Evolutionary conservation across 805 yeast species (phyloP).

Genomic region (Wickerhamia fluorescens): DNA sequence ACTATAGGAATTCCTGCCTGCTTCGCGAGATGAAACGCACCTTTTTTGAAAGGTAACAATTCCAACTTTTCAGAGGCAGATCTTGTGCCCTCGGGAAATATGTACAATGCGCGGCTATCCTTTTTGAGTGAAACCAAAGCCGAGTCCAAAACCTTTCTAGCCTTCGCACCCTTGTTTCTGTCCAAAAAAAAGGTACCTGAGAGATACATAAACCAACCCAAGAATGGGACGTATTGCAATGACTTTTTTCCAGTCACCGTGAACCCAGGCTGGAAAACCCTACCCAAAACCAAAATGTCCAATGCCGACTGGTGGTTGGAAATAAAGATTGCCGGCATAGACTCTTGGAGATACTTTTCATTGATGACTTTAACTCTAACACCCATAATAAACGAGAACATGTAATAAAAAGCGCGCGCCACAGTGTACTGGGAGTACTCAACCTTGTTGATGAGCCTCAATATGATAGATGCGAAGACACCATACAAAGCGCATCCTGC

Average conservation of each 20-base stretch:
- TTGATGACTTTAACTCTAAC: conserved; percentile 63
- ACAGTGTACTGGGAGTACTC: conserved; percentile 84
- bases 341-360: conserved; percentile 44
- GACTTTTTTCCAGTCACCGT: conserved; percentile 89
- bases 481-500: conserved; percentile 67
- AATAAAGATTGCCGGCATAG: conserved; percentile 67
- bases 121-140: conserved; percentile 60
- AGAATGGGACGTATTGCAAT: conserved; percentile 74
- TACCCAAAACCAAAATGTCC: conserved; percentile 77
- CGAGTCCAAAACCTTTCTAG: conserved; percentile 62
- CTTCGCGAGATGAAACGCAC: conserved; percentile 95
- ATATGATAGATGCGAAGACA: conserved; percentile 61
- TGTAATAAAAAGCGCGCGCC: conserved; percentile 70
- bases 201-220: conserved; percentile 95
- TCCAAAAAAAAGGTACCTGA: conserved; percentile 91
- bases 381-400: conserved; percentile 58
- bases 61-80: conserved; percentile 64
- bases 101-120: conserved; percentile 68
- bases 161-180: conserved; percentile 67
- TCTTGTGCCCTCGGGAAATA: conserved; percentile 98
- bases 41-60: conserved; percentile 87
- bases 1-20: conserved; percentile 86
- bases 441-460: conserved; percentile 65
- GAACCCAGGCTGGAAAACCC: conserved; percentile 78
- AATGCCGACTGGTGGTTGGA: conserved; percentile 90